Evolutionary conservation across 768 basidiomycete genomes (phyloP).

Genomic region (Coprinopsis strossmayeri): DNA sequence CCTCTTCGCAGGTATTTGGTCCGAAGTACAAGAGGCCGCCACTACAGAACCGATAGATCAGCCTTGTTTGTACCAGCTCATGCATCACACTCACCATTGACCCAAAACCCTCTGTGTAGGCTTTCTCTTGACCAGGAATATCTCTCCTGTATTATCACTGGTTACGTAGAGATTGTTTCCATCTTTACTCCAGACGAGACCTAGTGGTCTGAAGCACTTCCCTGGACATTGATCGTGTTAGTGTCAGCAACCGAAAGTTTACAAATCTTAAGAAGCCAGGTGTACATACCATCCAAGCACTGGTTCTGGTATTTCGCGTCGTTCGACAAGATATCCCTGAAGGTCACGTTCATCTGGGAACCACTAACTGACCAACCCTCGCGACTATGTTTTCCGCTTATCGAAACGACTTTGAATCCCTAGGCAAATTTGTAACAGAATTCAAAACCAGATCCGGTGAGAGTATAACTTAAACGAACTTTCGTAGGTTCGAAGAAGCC

Average conservation of each 20-base stretch:
- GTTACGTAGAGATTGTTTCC: constrained; percentile 6
- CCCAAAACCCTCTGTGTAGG: not conserved
- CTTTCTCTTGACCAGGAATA: constrained; percentile 2
- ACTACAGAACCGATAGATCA: no score
- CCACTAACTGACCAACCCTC: not conserved
- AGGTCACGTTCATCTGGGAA: not conserved
- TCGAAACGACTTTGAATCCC: constrained; percentile 5
- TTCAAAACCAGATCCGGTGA: no score
- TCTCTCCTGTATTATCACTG: constrained; percentile 7
- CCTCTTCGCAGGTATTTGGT: not conserved
- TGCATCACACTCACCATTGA: constrained; percentile 4
- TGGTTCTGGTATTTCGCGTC: not conserved
- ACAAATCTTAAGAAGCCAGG: no score
- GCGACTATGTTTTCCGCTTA: not conserved
- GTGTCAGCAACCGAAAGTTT: no score
- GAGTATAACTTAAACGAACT: no score
- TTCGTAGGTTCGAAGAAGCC: constrained; percentile 6
- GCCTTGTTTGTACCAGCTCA: no score
- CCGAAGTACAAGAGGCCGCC: not conserved
- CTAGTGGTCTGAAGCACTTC: constrained; percentile 4
- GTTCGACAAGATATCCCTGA: not conserved
- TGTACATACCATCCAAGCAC: not conserved
- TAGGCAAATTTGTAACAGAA: no score
- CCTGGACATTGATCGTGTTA: no score
- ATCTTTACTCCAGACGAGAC: not conserved